A percentile compares a stretch with the other conserved stretches of the same genome.
These are phyloP conservation scores for Penicillium roqueforti DNA, from an alignment of 495 filamentous ascomycete genomes.

Conservation along the genomic window DNA sequence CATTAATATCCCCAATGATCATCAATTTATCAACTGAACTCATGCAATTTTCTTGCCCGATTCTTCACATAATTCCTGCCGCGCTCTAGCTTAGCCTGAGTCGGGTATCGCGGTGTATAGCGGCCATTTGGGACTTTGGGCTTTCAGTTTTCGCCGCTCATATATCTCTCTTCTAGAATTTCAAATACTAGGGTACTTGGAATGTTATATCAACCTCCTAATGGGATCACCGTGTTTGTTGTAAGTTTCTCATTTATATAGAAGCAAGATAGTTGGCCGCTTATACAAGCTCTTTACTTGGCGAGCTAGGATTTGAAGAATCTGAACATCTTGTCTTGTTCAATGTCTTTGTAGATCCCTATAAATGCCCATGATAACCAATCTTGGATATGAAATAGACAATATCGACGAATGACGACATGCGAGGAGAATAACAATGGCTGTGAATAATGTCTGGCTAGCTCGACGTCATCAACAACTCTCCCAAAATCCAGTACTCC, in stretches of 20 bases:
- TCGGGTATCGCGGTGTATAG: neutral
- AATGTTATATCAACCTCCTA: neutral
- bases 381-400: no score
- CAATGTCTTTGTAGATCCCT: no score
- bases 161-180: no score
- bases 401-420: neutral
- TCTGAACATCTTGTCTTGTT: neutral
- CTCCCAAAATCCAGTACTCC: neutral
- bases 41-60: neutral
- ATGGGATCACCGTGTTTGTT: no score
- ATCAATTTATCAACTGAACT: neutral
- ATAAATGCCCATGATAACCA: no score
- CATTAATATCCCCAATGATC: conserved; percentile 2
- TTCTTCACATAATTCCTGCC: neutral
- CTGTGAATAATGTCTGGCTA: neutral
- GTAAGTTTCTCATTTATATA: neutral
- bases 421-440: neutral
- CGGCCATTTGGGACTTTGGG: neutral
- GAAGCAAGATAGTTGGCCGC: neutral
- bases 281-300: neutral
- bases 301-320: neutral
- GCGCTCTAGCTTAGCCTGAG: conserved; percentile 1
- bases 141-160: neutral
- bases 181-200: no score
- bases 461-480: conserved; percentile 17